A percentile compares a stretch with the other conserved stretches of the same genome.
Evolutionary conservation across 2,329 filamentous ascomycete genomes (phyloP).

Genomic region (Colletotrichum incanum): DNA sequence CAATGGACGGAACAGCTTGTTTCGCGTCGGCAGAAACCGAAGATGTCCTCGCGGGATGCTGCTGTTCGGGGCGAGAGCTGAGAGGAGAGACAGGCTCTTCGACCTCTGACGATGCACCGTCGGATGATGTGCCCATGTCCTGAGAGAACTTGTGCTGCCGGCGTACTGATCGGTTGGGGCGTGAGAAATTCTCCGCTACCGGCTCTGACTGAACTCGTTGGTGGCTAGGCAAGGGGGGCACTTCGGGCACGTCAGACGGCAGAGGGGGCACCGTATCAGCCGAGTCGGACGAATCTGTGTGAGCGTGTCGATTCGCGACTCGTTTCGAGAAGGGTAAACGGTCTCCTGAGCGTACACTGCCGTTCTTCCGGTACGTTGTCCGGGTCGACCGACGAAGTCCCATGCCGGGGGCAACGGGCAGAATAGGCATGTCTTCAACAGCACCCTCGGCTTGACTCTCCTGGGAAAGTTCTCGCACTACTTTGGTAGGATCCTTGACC

Average conservation of each 20-base stretch:
- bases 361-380: conserved; percentile 89
- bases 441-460: conserved; percentile 64
- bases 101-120: conserved; percentile 54
- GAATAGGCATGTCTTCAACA: conserved; percentile 85
- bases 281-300: conserved; percentile 62
- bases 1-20: conserved; percentile 69
- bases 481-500: conserved; percentile 82
- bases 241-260: conserved; percentile 64
- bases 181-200: conserved; percentile 73
- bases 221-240: conserved; percentile 61
- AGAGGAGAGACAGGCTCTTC: conserved; percentile 45
- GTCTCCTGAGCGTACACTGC: conserved; percentile 86
- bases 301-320: conserved; percentile 73
- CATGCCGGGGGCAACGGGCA: conserved; percentile 83
- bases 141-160: conserved; percentile 66
- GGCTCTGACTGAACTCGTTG: conserved; percentile 81
- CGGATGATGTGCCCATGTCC: conserved; percentile 65
- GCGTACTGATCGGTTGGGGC: conserved; percentile 66
- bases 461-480: conserved; percentile 79
- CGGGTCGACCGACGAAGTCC: conserved; percentile 90
- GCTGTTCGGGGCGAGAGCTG: conserved; percentile 48
- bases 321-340: conserved; percentile 83
- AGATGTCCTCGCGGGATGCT: conserved; percentile 53
- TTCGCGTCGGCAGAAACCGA: conserved; percentile 50
- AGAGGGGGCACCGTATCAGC: conserved; percentile 45